Evolutionary conservation across 305 asterid genomes (phyloP), one percentile per base, ranked within the genome.

Genomic region (Solanum aculeatissimum): DNA sequence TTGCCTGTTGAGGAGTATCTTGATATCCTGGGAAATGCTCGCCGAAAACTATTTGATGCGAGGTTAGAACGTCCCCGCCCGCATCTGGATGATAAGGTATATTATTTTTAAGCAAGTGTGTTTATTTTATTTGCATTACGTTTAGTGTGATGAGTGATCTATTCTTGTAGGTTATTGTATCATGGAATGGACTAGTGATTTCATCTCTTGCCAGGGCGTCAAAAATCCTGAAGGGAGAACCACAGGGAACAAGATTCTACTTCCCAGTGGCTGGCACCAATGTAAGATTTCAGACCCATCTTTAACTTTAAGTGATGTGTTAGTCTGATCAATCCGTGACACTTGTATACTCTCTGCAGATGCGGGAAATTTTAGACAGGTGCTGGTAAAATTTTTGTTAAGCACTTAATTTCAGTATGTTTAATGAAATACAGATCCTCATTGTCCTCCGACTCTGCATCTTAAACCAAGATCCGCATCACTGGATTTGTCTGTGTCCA

Each of bases 131-230:
- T 82, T 38, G 32, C 78, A 43, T 38, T 66, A 45, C 65, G 45
- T 62, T 71, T 82, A 23, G 83, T 47, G 49, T 43, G 27, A 25
- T 63, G 35, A 49, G 19, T 12, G 12, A 54, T 81, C 69, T 80
- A 53, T 69, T 84, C 2, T 58, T 81, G 66, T 85, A 96, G 99
- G 99, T 96, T 43, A 96, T 96, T 83, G 98, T 96, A 27, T 93
- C 99, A 7, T 96, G 99, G 99, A 96, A 96, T 84, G 99, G 99
- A 84, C 97, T 96, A 63, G 92, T 87, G 15, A 95, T 95, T 84
- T 96, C 99, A 49, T 87, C 99, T 9, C 93, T 96, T 81, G 99
- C 99, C 7, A 90, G 95, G 87, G 98, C 99, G 7, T 96, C 99
- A 57, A 90, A 90, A 88, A 89, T 96, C 88, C 90, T 96, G 84